phyloP scores from a whole-genome alignment of 2,329 filamentous ascomycete species.

The Aspergillus sp. region DNA sequence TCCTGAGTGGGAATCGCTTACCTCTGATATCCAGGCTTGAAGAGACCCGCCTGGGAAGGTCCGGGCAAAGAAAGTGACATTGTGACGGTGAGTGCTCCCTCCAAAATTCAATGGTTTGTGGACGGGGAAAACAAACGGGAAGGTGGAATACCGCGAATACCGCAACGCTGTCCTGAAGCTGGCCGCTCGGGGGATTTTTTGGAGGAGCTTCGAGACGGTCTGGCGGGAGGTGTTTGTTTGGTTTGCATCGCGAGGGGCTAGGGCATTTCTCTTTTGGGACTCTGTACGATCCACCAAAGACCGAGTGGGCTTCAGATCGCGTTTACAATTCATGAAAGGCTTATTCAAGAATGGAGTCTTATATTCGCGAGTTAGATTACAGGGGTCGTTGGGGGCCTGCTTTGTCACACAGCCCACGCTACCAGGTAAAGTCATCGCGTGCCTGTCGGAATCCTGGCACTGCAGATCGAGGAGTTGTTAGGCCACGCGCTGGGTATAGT shows the following conservation, averaged over 20 bases:
- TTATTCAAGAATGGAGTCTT: background rate
- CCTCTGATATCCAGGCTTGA: constrained; percentile 97
- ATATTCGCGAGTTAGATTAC: background rate
- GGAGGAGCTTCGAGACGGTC: constrained; percentile 37
- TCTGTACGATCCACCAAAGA: background rate
- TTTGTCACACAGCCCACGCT: background rate
- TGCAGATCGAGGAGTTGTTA: constrained; percentile 9
- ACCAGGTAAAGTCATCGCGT: constrained; percentile 22
- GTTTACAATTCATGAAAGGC: background rate
- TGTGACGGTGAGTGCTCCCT: constrained; percentile 35
- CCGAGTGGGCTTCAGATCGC: background rate
- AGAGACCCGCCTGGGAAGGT: constrained; percentile 89
- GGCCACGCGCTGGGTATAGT: background rate
- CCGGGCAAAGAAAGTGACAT: constrained; percentile 98
- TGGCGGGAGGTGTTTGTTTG: constrained; percentile 41
- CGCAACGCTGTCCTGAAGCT: constrained; percentile 28
- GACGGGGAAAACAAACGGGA: constrained; percentile 11
- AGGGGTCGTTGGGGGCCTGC: constrained; percentile 4
- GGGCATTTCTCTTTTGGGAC: constrained; percentile 16
- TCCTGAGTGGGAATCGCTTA: constrained; percentile 54
- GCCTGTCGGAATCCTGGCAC: constrained; percentile 31
- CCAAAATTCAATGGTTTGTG: constrained; percentile 17
- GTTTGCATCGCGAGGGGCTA: constrained; percentile 44
- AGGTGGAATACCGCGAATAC: constrained; percentile 17
- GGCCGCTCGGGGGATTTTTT: constrained; percentile 41